Percentiles rank a stretch among this genome's conserved stretches.
phyloP scores from a whole-genome alignment of 768 basidiomycete species.

The Leccinellum rugosiceps region DNA sequence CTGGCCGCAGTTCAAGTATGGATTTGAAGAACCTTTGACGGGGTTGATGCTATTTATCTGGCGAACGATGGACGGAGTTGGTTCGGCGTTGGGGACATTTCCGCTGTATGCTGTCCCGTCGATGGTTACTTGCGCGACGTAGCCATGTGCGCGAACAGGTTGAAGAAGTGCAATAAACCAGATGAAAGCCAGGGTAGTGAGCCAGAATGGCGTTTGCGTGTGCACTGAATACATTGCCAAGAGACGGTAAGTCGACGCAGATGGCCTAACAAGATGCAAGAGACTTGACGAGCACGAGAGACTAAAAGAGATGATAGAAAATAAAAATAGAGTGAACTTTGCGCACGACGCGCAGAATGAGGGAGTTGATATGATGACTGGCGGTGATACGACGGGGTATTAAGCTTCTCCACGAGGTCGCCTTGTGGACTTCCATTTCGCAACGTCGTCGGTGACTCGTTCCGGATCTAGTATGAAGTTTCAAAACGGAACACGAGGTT shows the following conservation, averaged over 20 bases:
- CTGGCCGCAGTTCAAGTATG: slow-evolving; percentile 58
- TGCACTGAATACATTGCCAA: background rate
- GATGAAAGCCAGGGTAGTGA: slow-evolving; percentile 1
- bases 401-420: slow-evolving; percentile 17
- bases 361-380: background rate
- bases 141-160: slow-evolving; percentile 42
- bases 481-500: background rate
- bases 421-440: slow-evolving; percentile 12
- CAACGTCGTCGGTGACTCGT: background rate
- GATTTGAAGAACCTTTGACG: slow-evolving; percentile 56
- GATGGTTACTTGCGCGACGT: slow-evolving; percentile 39
- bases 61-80: slow-evolving; percentile 42
- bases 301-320: background rate
- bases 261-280: background rate
- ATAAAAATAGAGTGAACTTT: background rate
- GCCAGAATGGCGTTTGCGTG: background rate
- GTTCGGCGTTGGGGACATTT: slow-evolving; percentile 40
- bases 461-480: too few relatives aligned
- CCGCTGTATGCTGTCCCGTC: slow-evolving; percentile 44
- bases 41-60: slow-evolving; percentile 42
- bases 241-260: background rate
- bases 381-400: slow-evolving; percentile 18
- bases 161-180: slow-evolving; percentile 11
- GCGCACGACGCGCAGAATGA: slow-evolving; percentile 3
- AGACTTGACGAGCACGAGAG: background rate